Evolutionary conservation across 1,139 yeast genomes (phyloP).

Genomic region (Kluyveromyces sp.): DNA sequence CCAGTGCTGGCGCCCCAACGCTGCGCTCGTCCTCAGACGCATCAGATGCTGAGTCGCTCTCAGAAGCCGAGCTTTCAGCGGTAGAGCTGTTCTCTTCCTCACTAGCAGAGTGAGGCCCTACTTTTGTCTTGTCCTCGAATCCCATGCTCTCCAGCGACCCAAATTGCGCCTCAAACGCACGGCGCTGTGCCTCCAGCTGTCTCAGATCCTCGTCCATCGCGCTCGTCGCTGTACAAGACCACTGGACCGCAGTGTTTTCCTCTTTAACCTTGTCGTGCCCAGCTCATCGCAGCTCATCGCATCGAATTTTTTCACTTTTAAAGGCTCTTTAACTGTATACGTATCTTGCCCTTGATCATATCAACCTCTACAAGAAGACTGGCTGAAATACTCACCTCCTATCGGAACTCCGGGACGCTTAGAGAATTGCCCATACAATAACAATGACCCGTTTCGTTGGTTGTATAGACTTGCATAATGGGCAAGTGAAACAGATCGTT

Average conservation of each 20-base stretch:
- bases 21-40: neutral
- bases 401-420: too few species aligned
- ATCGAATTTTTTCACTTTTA: constrained; percentile 6
- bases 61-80: neutral
- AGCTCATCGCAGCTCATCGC: constrained; percentile 7
- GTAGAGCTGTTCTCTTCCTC: too few species aligned
- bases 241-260: constrained; percentile 9
- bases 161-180: constrained; percentile 63
- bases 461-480: constrained; percentile 90
- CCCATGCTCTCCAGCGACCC: constrained; percentile 58
- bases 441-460: constrained; percentile 85
- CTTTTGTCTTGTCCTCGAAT: constrained; percentile 47
- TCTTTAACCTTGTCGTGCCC: constrained; percentile 2
- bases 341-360: neutral
- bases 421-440: too few species aligned
- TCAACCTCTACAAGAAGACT: too few species aligned
- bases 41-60: neutral
- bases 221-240: constrained; percentile 7
- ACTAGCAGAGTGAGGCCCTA: neutral
- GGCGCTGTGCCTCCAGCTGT: constrained; percentile 50
- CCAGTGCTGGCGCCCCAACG: neutral
- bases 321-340: neutral
- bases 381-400: too few species aligned
- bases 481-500: constrained; percentile 93
- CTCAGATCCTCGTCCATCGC: constrained; percentile 38